Percentiles rank a stretch among this genome's conserved stretches.
Conservation (phyloP, 306 rosid species). For the Cucurbita moschata region DNA sequence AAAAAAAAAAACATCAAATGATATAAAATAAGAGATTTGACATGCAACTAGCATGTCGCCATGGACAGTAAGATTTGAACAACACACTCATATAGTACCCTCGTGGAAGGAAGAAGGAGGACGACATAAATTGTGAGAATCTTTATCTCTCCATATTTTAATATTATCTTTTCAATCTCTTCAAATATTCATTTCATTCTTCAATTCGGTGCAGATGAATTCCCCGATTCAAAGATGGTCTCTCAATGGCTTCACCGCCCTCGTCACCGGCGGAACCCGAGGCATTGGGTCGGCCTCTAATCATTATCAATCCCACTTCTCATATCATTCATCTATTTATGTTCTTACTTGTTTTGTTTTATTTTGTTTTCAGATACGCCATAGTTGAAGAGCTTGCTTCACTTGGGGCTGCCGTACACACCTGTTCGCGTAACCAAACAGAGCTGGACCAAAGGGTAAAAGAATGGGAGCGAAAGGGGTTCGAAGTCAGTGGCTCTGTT, state of each 20-base stretch:
- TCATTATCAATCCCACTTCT: background rate
- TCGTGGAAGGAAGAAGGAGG: too few species aligned
- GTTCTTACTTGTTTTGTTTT: background rate
- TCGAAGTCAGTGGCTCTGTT: conserved; percentile 29
- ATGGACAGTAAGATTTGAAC: too few species aligned
- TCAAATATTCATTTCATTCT: background rate
- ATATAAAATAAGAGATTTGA: too few species aligned
- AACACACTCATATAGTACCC: too few species aligned
- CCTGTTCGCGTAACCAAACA: conserved; percentile 28
- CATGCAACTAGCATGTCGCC: too few species aligned
- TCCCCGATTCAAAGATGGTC: conserved; percentile 28
- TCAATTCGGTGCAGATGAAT: background rate
- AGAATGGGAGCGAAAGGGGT: conserved; percentile 30
- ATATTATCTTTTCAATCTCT: too few species aligned
- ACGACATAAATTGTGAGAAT: too few species aligned
- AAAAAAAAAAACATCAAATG: too few species aligned
- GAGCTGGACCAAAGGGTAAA: conserved; percentile 15
- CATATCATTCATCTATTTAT: background rate
- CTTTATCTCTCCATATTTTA: too few species aligned
- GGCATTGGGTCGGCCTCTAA: conserved; percentile 26
- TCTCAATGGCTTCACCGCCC: conserved; percentile 34
- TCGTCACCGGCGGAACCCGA: conserved; percentile 38
- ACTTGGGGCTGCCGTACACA: conserved; percentile 32
- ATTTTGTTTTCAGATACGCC: background rate
- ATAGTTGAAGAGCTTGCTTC: conserved; percentile 38